Evolutionary conservation across 129 eudicot genomes (phyloP).

Genomic region (Flaveria trinervia): DNA sequence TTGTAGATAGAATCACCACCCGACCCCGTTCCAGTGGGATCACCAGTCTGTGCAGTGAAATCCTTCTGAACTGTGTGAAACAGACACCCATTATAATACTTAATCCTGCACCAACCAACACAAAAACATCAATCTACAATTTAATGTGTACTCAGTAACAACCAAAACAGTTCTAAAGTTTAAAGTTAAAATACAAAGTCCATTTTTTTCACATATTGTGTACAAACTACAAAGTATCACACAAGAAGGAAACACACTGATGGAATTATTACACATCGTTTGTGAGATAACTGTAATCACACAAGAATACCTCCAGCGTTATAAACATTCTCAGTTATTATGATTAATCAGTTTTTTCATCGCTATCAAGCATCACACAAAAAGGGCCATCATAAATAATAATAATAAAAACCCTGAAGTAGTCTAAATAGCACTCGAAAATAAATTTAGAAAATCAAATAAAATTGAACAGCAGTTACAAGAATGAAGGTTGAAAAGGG

Average conservation of each 20-base stretch:
- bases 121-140: neutral
- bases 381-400: neutral
- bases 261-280: too few relatives aligned
- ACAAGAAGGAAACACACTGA: neutral
- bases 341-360: neutral
- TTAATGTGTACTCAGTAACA: neutral
- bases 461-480: neutral
- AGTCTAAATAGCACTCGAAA: neutral
- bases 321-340: neutral
- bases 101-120: conserved; percentile 61
- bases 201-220: too few relatives aligned
- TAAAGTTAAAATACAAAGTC: too few relatives aligned
- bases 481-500: neutral
- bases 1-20: conserved; percentile 90
- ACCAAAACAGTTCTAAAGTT: too few relatives aligned
- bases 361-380: neutral
- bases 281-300: too few relatives aligned
- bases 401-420: neutral
- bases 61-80: conserved; percentile 92
- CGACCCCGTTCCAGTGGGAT: conserved; percentile 79
- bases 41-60: conserved; percentile 90
- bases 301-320: too few relatives aligned
- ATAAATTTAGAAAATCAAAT: neutral
- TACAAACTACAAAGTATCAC: neutral
- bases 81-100: conserved; percentile 87